phyloP scores from a whole-genome alignment of 495 filamentous ascomycete species.

The Filosporella fistucella region DNA sequence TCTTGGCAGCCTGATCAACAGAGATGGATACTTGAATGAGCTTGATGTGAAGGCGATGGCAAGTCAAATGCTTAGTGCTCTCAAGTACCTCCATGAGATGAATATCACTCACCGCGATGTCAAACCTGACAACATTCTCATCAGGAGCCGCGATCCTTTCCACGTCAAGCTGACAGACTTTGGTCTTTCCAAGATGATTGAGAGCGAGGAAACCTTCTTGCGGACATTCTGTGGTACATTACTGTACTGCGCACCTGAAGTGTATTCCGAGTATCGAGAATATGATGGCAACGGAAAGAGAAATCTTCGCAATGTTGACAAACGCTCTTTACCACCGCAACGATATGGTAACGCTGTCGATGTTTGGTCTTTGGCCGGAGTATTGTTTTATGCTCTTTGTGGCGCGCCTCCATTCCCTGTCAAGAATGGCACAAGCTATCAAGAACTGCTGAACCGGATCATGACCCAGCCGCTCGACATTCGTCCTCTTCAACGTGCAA shows the following conservation, averaged over 20 bases:
- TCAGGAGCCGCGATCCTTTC: slow-evolving; percentile 65
- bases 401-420: slow-evolving; percentile 75
- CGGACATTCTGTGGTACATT: slow-evolving; percentile 96
- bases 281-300: slow-evolving; percentile 44
- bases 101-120: slow-evolving; percentile 95
- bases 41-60: slow-evolving; percentile 63
- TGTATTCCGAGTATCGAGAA: slow-evolving; percentile 79
- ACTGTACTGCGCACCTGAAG: slow-evolving; percentile 93
- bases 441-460: slow-evolving; percentile 73
- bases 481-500: slow-evolving; percentile 44
- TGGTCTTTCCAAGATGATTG: slow-evolving; percentile 87
- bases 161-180: slow-evolving; percentile 93
- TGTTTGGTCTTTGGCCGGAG: slow-evolving; percentile 90
- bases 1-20: slow-evolving; percentile 64
- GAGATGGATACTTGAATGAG: slow-evolving; percentile 60
- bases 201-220: slow-evolving; percentile 82
- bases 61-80: slow-evolving; percentile 70
- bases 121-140: slow-evolving; percentile 95
- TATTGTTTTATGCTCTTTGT: slow-evolving; percentile 77
- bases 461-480: slow-evolving; percentile 68
- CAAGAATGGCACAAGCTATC: slow-evolving; percentile 43
- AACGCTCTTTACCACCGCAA: slow-evolving; percentile 30
- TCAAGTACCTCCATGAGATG: slow-evolving; percentile 81
- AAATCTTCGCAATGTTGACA: slow-evolving; percentile 31
- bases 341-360: slow-evolving; percentile 88